Evolutionary conservation across 257 asterid genomes (phyloP), one percentile per base, ranked within the genome.

Genomic region (Ballota nigra): DNA sequence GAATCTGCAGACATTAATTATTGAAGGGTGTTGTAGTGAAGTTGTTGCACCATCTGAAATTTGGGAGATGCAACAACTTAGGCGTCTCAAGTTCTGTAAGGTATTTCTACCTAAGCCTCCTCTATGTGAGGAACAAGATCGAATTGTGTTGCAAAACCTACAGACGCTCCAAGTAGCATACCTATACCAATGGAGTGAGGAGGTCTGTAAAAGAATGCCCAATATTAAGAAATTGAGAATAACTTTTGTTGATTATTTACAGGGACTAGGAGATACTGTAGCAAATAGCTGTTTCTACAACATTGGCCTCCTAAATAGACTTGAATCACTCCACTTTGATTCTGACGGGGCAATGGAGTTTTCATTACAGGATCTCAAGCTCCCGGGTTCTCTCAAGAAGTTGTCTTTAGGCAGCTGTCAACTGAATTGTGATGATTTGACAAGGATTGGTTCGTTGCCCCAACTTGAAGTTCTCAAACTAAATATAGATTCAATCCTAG

Each of bases 381-480:
- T 51, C 34, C 72, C 72, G 20, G 6, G n/a, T 11, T 68, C 73
- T 2, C 36, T 68, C 16, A 68, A 26, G 22, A 20, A 68, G 73
- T 52, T 68, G 24, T 18, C 53, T 2, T n/a, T 68, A 13, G 2
- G 2, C 0, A 3, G 5, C 2, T 19, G 63, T 29, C 9, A 26
- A 23, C 64, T 68, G 0, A 1, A 13, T 11, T 68, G 73, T 53
- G 73, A 16, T 12, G 64, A 68, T 52, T 11, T 68, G 73, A 18
- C 23, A 3, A 11, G 3, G 8, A 28, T 67, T 15, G 62, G 72
- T 67, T 67, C 13, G 13, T 67, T 67, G 31, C 72, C 72, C 7
- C 38, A 33, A 29, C 73, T 68, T 68, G 24, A 68, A 68, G 73
- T 52, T 52, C 73, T 68, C n/a, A 68, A 68, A 33, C 10, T 68